phyloP scores from a whole-genome alignment of 192 early-diverging fungal species.

The Backusella sp. region DNA sequence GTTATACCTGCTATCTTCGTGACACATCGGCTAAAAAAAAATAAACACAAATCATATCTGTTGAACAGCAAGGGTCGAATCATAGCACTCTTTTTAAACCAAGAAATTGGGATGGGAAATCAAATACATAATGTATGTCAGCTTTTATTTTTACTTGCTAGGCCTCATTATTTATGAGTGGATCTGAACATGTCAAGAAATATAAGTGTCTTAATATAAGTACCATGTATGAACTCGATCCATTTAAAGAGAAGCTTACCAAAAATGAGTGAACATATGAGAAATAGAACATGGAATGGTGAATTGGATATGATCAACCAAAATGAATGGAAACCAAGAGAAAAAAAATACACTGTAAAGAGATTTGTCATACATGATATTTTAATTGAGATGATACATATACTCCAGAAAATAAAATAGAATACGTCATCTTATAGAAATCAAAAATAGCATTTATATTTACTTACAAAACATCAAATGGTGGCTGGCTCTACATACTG shows the following conservation, averaged over 20 bases:
- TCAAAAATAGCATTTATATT: too few species aligned
- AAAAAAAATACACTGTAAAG: not conserved
- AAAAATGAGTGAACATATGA: too few species aligned
- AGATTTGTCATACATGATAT: not conserved
- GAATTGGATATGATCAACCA: not conserved
- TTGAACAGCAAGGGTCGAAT: not conserved
- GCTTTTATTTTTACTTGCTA: not conserved
- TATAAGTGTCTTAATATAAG: not conserved
- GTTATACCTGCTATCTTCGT: not conserved
- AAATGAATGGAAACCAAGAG: not conserved
- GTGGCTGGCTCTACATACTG: too few species aligned
- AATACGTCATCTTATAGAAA: not conserved
- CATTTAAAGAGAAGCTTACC: too few species aligned
- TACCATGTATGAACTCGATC: too few species aligned
- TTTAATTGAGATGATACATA: not conserved
- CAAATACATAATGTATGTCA: not conserved
- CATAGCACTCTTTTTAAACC: not conserved
- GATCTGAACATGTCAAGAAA: not conserved
- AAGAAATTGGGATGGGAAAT: not conserved
- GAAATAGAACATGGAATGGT: not conserved
- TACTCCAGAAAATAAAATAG: not conserved
- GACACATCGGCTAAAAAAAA: not conserved
- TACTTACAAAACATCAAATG: too few species aligned
- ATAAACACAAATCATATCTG: not conserved
- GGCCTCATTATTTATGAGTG: not conserved